phyloP scores from a whole-genome alignment of 2,329 filamentous ascomycete species.

The Sporothrix variecibatus region DNA sequence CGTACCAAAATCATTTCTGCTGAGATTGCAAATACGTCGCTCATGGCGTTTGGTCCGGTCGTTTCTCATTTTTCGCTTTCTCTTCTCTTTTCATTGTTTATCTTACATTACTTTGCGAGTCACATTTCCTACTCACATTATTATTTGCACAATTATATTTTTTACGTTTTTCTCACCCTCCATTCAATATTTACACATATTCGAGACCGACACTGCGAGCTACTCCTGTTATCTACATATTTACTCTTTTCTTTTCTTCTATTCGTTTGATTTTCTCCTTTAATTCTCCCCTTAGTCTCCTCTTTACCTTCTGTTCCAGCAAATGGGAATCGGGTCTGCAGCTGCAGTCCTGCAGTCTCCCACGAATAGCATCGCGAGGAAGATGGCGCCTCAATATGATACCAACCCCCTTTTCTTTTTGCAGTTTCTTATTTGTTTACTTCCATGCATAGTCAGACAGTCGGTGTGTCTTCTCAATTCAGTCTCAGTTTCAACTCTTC shows the following conservation, averaged over 20 bases:
- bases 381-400: background rate
- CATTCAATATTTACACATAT: background rate
- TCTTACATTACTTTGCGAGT: background rate
- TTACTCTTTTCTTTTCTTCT: background rate
- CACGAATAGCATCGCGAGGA: background rate
- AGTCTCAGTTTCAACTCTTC: too few relatives aligned
- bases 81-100: background rate
- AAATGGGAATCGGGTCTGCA: background rate
- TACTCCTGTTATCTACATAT: background rate
- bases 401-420: background rate
- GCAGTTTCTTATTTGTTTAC: background rate
- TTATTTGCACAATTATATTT: background rate
- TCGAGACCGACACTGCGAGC: background rate
- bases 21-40: slow-evolving; percentile 10
- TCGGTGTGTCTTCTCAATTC: background rate
- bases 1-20: slow-evolving; percentile 2
- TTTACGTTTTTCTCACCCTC: background rate
- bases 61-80: background rate
- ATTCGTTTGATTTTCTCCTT: background rate
- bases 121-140: background rate
- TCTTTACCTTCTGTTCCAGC: background rate
- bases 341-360: background rate
- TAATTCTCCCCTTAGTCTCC: background rate
- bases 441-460: background rate
- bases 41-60: background rate